A percentile compares a stretch with the other conserved stretches of the same genome.
These are phyloP conservation scores for Pestalotiopsis fici DNA, from an alignment of 2,329 filamentous ascomycete genomes.

Conservation along the genomic window DNA sequence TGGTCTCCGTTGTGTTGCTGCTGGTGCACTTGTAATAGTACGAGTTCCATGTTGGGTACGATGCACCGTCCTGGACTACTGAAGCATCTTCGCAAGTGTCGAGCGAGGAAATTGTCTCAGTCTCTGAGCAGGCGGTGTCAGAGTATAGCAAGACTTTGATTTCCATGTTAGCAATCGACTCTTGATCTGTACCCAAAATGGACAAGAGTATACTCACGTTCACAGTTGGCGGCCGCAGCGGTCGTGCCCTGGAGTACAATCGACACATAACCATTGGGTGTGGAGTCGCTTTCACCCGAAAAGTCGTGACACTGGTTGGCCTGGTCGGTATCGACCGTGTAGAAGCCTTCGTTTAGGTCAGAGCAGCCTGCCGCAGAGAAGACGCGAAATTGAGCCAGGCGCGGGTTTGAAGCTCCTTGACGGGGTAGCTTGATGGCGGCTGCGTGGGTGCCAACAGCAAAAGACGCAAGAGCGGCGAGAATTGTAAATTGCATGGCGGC, in stretches of 20 bases:
- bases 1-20: background rate
- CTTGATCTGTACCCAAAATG: background rate
- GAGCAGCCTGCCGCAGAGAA: constrained; percentile 10
- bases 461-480: background rate
- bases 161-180: background rate
- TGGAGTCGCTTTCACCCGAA: background rate
- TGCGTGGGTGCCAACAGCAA: background rate
- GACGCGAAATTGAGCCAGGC: constrained; percentile 12
- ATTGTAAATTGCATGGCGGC: background rate
- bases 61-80: background rate
- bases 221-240: background rate
- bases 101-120: background rate
- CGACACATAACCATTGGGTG: constrained; percentile 6
- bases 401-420: constrained; percentile 12
- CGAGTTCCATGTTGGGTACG: constrained; percentile 11
- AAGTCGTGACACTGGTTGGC: constrained; percentile 5
- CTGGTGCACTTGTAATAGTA: background rate
- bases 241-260: background rate
- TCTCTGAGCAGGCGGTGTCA: background rate
- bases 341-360: constrained; percentile 13
- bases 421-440: constrained; percentile 5
- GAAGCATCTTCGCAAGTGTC: constrained; percentile 7
- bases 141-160: constrained; percentile 6
- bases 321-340: constrained; percentile 11
- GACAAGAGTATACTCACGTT: constrained; percentile 5